Conservation (phyloP, 768 basidiomycete species). For the Dacryopinax primogenitus region DNA sequence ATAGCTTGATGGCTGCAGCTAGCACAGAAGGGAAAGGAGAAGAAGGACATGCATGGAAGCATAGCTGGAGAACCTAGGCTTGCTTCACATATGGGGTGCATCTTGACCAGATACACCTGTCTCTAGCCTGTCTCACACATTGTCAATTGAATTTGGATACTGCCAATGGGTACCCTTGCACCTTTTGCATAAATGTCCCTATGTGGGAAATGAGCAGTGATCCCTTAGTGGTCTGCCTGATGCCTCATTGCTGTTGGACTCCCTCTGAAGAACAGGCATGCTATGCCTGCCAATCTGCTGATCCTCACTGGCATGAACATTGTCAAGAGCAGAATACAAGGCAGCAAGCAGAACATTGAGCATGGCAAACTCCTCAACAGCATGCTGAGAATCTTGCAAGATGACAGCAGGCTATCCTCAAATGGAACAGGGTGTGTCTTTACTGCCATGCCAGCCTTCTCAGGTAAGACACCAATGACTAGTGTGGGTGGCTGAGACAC, state of each 20-base stretch:
- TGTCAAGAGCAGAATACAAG: not conserved
- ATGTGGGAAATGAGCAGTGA: too few relatives aligned
- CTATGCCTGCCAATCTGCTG: not conserved
- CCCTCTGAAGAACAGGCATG: not conserved
- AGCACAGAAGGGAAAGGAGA: not conserved
- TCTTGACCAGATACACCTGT: not conserved
- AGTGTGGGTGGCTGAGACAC: not conserved
- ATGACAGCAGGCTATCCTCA: too few relatives aligned
- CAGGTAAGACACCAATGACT: not conserved
- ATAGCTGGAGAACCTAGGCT: not conserved
- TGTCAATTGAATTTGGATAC: not conserved
- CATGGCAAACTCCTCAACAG: too few relatives aligned
- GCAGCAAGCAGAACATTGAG: slow-evolving; percentile 1
- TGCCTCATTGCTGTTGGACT: not conserved
- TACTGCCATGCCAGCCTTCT: not conserved
- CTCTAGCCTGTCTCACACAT: not conserved
- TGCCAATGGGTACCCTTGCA: not conserved
- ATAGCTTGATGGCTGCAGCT: not conserved
- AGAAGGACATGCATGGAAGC: not conserved
- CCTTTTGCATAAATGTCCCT: not conserved
- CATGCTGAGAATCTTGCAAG: too few relatives aligned
- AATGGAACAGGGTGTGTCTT: not conserved
- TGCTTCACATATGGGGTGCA: not conserved
- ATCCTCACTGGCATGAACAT: not conserved
- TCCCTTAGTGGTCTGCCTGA: not conserved